These are phyloP conservation scores for Solanum lycopersicoides DNA, from an alignment of 257 asterid species.

Conservation along the genomic window DNA sequence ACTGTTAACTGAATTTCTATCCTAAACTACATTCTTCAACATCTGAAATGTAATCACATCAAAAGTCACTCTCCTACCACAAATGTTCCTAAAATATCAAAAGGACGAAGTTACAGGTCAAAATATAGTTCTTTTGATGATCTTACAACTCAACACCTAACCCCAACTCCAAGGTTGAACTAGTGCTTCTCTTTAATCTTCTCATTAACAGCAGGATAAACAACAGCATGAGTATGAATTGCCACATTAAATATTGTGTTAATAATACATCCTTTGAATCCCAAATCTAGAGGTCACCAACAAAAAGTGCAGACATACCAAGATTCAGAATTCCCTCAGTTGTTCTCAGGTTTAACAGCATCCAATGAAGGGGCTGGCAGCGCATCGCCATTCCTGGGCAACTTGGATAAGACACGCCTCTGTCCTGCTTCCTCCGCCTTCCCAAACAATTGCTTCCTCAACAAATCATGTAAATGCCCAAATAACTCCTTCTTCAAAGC, in stretches of 20 bases:
- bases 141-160: background rate
- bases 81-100: background rate
- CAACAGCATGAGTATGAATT: background rate
- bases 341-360: background rate
- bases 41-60: background rate
- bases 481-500: constrained; percentile 67
- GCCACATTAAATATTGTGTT: background rate
- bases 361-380: constrained; percentile 40
- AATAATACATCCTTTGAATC: background rate
- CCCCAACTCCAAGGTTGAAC: background rate
- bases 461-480: constrained; percentile 57
- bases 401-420: constrained; percentile 31
- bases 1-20: background rate
- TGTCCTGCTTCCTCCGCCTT: constrained; percentile 36
- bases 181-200: background rate
- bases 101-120: background rate
- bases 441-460: constrained; percentile 75
- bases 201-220: background rate
- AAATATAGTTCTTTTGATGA: background rate
- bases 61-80: background rate
- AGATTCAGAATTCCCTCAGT: background rate
- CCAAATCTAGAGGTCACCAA: background rate
- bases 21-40: background rate
- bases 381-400: constrained; percentile 37
- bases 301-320: background rate